These are phyloP conservation scores for Phalaenopsis hybrid DNA, from an alignment of 116 monocot genomes.

Conservation along the genomic window DNA sequence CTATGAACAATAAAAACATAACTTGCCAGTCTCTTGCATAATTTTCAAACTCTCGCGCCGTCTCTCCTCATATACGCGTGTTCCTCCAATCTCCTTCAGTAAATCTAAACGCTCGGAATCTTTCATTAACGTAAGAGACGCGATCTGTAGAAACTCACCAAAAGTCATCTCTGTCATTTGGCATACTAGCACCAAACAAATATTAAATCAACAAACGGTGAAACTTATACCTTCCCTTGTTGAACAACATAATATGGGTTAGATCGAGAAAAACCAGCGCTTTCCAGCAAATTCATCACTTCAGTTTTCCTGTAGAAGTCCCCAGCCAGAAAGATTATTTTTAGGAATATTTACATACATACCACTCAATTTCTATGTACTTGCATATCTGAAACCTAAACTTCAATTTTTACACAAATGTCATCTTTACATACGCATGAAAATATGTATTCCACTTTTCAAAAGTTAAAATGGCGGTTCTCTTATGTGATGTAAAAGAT, in stretches of 20 bases:
- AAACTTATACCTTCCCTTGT: conserved; percentile 76
- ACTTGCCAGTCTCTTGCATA: conserved; percentile 96
- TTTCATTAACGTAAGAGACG: conserved; percentile 93
- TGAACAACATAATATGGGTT: conserved; percentile 99
- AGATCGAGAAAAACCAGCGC: conserved; percentile 98
- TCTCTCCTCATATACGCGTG: conserved; percentile 95
- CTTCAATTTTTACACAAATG: no score
- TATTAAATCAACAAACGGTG: neutral
- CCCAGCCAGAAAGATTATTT: neutral
- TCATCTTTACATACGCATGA: no score
- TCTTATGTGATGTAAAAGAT: no score
- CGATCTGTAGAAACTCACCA: conserved; percentile 46
- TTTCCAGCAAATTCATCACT: conserved; percentile 98
- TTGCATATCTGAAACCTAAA: no score
- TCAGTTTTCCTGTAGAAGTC: conserved; percentile 72
- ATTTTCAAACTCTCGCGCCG: conserved; percentile 94
- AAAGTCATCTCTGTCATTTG: neutral
- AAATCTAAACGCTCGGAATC: conserved; percentile 91
- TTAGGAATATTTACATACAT: no score
- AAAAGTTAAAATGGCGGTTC: no score
- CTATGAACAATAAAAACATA: conserved; percentile 2
- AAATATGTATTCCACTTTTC: no score
- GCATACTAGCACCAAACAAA: neutral
- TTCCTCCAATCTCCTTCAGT: conserved; percentile 97
- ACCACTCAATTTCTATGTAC: no score